Evolutionary conservation across 306 rosid species (phyloP), one percentile per base, ranked within the genome.

Genomic region (Cicer pinnatifidum): DNA sequence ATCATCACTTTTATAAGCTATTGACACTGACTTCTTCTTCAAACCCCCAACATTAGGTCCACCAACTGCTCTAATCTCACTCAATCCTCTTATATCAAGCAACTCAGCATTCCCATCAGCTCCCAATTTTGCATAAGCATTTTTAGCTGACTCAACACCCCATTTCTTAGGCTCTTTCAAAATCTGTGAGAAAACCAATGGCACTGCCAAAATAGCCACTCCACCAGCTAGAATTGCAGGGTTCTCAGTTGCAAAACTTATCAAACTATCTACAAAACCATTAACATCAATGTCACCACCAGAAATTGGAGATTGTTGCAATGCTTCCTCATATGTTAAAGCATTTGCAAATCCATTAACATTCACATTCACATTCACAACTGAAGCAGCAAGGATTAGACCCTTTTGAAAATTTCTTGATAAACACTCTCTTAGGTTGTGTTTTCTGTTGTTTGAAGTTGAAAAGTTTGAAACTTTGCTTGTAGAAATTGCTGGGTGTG

Each of bases 121-220:
- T 17, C 93, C 89, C 66, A 95, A 84, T 59, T 85, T 95, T 3
- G 85, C 88, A 78, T 90, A 91, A 45, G 99, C 96, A 86, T 67
- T 88, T 71, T 79, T 91, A 5, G 97, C 97, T 6, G 97, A 90
- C 54, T 95, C 99, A 86, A 86, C 83, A 17, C 96, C 99, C 87
- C 87, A 95, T 6, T 96, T 83, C 88, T 91, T 95, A 51, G 97
- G 85, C 78, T 85, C 82, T 68, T 80, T 86, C 63, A 85, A 69
- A 80, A 95, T 57, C 89, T 88, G 96, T 78, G 91, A 87, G 77
- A 95, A 47, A 73, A 91, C 76, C 75, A 95, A 62, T 2, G 99
- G 93, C 59, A 95, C 85, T 6, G 86, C 99, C 87, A 90, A 82
- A 84, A 88, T 12, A 62, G 84, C 90, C 2, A 84, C 86, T 11